Evolutionary conservation across 441 rosid genomes (phyloP).

Genomic region (Erodium moschatum): DNA sequence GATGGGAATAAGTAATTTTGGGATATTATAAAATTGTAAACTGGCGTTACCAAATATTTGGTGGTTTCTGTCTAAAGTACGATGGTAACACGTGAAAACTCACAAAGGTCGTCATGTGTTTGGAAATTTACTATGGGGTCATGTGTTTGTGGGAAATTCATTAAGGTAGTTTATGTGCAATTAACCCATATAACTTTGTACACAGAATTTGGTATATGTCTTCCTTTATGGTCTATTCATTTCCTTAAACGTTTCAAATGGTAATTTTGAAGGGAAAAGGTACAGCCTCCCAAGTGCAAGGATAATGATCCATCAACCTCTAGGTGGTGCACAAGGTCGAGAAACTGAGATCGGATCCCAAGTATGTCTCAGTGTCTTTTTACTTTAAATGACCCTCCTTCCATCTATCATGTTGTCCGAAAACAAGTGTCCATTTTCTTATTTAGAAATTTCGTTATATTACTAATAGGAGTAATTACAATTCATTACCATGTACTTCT

Average conservation of each 20-base stretch:
- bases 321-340: constrained; percentile 92
- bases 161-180: neutral
- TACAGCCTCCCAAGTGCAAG: constrained; percentile 93
- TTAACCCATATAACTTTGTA: neutral
- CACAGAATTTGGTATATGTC: neutral
- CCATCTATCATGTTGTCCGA: neutral
- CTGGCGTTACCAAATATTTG: too few relatives aligned
- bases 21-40: too few relatives aligned
- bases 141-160: too few relatives aligned
- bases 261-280: constrained; percentile 51
- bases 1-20: too few relatives aligned
- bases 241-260: neutral
- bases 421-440: too few relatives aligned
- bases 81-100: too few relatives aligned
- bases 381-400: neutral
- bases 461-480: too few relatives aligned
- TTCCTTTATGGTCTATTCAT: neutral
- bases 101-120: too few relatives aligned
- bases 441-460: too few relatives aligned
- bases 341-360: constrained; percentile 83
- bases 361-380: constrained; percentile 28
- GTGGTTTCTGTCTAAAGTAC: too few relatives aligned
- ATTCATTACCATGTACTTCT: too few relatives aligned
- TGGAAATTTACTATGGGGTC: too few relatives aligned
- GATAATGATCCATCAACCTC: constrained; percentile 98